Evolutionary conservation across 108 stramenopile genomes (phyloP).

Genomic region (Cyclotella distinguenda): DNA sequence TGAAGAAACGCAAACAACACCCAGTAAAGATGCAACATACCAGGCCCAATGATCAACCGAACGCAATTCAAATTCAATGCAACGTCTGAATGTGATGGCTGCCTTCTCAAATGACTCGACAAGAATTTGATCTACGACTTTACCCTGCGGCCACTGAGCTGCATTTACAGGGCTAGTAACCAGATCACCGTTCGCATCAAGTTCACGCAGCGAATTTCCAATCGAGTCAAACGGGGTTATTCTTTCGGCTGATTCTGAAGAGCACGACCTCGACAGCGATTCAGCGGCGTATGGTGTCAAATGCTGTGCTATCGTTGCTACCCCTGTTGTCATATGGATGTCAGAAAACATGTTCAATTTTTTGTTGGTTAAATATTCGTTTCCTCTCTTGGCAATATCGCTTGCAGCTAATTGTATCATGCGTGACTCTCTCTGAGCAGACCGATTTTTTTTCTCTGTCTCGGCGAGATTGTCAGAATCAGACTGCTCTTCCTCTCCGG

Average conservation of each 20-base stretch:
- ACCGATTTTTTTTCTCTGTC: neutral
- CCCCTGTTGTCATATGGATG: conserved; percentile 34
- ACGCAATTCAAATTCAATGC: conserved; percentile 27
- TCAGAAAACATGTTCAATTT: conserved; percentile 24
- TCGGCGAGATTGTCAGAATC: neutral
- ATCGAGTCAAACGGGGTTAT: conserved; percentile 43
- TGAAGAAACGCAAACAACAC: conserved; percentile 38
- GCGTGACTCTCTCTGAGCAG: conserved; percentile 24
- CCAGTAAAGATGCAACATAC: conserved; percentile 41
- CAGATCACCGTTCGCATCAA: conserved; percentile 22
- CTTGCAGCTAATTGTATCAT: conserved; percentile 21
- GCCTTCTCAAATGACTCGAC: conserved; percentile 23
- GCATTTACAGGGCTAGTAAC: conserved; percentile 16
- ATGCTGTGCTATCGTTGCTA: conserved; percentile 29
- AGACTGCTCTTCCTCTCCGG: conserved; percentile 12
- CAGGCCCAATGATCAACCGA: conserved; percentile 42
- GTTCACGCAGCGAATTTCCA: conserved; percentile 9
- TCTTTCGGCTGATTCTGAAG: conserved; percentile 4
- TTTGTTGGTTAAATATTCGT: conserved; percentile 15
- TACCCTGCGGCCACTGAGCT: conserved; percentile 17
- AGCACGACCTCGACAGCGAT: conserved; percentile 26
- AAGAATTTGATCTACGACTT: conserved; percentile 30
- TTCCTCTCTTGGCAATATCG: conserved; percentile 26
- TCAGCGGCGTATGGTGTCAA: conserved; percentile 32
- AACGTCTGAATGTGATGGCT: conserved; percentile 20